These are phyloP conservation scores for Populus tomentosa DNA, from an alignment of 441 rosid genomes.

Conservation along the genomic window DNA sequence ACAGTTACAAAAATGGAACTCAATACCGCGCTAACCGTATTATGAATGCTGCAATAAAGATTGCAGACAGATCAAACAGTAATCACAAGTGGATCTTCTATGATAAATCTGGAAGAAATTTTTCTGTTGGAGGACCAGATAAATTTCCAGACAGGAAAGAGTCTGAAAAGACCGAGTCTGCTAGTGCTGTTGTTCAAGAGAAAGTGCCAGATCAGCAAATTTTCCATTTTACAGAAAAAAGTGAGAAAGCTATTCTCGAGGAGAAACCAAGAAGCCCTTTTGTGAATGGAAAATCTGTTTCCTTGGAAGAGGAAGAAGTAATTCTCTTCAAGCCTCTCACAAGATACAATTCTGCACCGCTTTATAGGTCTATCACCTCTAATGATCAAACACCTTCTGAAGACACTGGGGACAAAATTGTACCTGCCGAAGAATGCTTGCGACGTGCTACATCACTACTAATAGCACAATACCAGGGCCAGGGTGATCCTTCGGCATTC, in stretches of 20 bases:
- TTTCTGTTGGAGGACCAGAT: conserved; percentile 27
- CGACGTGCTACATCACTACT: conserved; percentile 67
- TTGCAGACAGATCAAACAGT: conserved; percentile 44
- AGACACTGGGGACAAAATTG: conserved; percentile 29
- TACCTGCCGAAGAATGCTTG: conserved; percentile 62
- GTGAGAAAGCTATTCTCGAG: conserved; percentile 19
- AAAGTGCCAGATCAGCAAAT: conserved; percentile 18
- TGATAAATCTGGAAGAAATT: conserved; percentile 32
- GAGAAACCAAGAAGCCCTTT: conserved; percentile 22
- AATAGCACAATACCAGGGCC: conserved; percentile 48
- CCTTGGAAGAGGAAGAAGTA: conserved; percentile 83
- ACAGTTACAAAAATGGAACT: conserved; percentile 39
- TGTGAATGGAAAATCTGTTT: conserved; percentile 32
- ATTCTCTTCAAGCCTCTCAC: conserved; percentile 90
- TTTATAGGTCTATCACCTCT: conserved; percentile 25
- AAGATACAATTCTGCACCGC: conserved; percentile 84
- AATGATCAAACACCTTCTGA: conserved; percentile 28
- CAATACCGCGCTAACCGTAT: conserved; percentile 55
- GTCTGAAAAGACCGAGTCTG: conserved; percentile 17
- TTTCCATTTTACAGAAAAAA: conserved; percentile 13
- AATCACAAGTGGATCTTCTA: conserved; percentile 50
- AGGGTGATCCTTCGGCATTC: conserved; percentile 32
- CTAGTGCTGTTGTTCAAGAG: conserved; percentile 4
- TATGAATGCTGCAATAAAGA: conserved; percentile 46
- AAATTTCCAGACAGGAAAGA: conserved; percentile 10